Percentiles rank a stretch among this genome's conserved stretches.
Conservation (phyloP, 805 yeast species). For the Yarrowia yakushimensis region DNA sequence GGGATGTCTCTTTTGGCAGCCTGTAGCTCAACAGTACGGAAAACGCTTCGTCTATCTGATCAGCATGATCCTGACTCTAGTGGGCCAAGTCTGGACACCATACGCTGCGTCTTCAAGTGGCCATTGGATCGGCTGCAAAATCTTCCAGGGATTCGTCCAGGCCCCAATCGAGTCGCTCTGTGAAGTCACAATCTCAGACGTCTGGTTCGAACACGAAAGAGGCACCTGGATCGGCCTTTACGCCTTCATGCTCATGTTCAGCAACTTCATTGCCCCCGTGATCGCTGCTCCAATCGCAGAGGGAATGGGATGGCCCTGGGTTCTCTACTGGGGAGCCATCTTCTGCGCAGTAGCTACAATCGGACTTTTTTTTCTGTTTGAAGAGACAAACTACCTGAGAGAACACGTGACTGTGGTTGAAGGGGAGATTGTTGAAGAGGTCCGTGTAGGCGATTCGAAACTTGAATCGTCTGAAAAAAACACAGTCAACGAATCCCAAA, state of each 20-base stretch:
- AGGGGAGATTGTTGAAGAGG: too few relatives aligned
- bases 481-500: too few relatives aligned
- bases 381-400: constrained; percentile 24
- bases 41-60: constrained; percentile 46
- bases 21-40: constrained; percentile 49
- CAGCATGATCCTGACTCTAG: constrained; percentile 41
- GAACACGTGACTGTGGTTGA: not conserved
- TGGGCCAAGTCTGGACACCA: constrained; percentile 46
- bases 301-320: constrained; percentile 26
- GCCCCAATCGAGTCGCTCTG: constrained; percentile 80
- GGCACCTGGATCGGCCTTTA: constrained; percentile 70
- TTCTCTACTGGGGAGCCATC: constrained; percentile 21
- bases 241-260: constrained; percentile 53
- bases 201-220: constrained; percentile 73
- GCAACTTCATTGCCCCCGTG: constrained; percentile 1
- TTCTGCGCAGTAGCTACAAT: constrained; percentile 12
- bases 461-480: too few relatives aligned
- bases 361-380: constrained; percentile 7
- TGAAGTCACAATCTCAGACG: constrained; percentile 61
- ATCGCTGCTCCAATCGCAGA: not conserved
- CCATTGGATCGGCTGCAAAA: constrained; percentile 43
- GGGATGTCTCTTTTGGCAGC: constrained; percentile 51
- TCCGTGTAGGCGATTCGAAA: too few relatives aligned
- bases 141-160: constrained; percentile 52
- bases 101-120: constrained; percentile 38